Evolutionary conservation across 2,329 filamentous ascomycete genomes (phyloP), one percentile per base, ranked within the genome.

Genomic region (Hymenoscyphus fructigenus): DNA sequence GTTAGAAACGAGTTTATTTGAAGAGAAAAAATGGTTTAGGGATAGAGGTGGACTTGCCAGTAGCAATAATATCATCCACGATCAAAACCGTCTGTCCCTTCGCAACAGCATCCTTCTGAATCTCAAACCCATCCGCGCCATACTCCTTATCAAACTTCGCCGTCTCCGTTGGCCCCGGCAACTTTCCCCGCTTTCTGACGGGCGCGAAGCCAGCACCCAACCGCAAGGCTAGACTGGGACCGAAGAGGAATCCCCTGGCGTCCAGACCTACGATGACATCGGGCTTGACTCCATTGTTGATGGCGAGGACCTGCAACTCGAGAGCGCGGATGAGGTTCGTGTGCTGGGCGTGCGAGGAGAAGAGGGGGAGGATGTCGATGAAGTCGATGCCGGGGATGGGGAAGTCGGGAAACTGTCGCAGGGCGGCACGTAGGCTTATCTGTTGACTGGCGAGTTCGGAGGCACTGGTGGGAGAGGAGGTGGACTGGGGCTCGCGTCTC

Each of bases 51-150:
- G n/a, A 38, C 89, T 78, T 83, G 97, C 94, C 94, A 70, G 95
- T 99, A 64, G 95, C 95, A 81, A 99, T 98, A 76, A 99, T 96
- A 78, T 99, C 95, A 79, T 99, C 95, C 36, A 99, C 93, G 70
- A 99, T 85, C 68, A 99, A 82, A 65, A 97, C 94, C 78, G 90
- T 93, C 81, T 97, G 92, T 41, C 93, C 93, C 60, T 87, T 84
- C 80, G 91, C 89, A 74, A 99, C 89, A 56, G 90, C 89, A 78
- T 91, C 93, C 71, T 85, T 82, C 83, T 99, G 95, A 83, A 99
- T 96, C 84, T 98, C 92, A 82, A 99, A 98, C 77, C 89, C 89
- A 78, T 99, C 95, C 79, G 88, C 85, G 69, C 95, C 95, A 76
- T 99, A 99, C 80, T 99, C 95, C 85, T 99, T 99, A 79, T 93